A percentile compares a stretch with the other conserved stretches of the same genome.
Conservation (phyloP, 2,329 filamentous ascomycete species). For the Aurifilum marmelostoma region DNA sequence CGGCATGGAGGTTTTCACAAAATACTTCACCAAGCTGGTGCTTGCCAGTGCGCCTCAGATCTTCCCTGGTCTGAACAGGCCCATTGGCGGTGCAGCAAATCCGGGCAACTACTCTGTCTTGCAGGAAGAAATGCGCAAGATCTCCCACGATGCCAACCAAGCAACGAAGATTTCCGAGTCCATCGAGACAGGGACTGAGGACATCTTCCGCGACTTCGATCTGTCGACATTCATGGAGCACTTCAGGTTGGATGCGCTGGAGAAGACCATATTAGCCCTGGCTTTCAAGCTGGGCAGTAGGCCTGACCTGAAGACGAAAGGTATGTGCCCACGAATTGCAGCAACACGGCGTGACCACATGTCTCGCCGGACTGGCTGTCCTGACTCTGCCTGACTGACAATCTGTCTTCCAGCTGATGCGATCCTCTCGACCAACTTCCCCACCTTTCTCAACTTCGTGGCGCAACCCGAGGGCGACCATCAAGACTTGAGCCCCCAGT, state of each 20-base stretch:
- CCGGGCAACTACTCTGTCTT: constrained; percentile 84
- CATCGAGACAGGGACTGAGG: constrained; percentile 86
- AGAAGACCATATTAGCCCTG: constrained; percentile 84
- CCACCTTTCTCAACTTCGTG: constrained; percentile 76
- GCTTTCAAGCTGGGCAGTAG: constrained; percentile 85
- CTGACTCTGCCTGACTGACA: constrained; percentile 14
- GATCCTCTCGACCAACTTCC: constrained; percentile 81
- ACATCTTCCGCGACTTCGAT: constrained; percentile 95
- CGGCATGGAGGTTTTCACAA: constrained; percentile 98
- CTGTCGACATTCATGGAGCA: constrained; percentile 94
- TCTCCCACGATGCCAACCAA: constrained; percentile 78
- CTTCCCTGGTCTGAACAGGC: constrained; percentile 78
- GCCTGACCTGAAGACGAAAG: constrained; percentile 84
- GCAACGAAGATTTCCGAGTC: constrained; percentile 91
- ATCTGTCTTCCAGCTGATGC: constrained; percentile 68
- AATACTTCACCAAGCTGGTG: constrained; percentile 92
- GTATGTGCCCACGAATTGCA: constrained; percentile 48
- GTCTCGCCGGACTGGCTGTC: constrained; percentile 51
- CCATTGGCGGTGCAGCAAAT: constrained; percentile 59
- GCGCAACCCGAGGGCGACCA: constrained; percentile 67
- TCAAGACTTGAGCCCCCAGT: constrained; percentile 67
- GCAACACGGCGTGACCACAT: constrained; percentile 32
- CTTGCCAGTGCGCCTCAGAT: constrained; percentile 90
- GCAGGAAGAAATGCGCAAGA: constrained; percentile 81
- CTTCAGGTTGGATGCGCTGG: constrained; percentile 87